phyloP scores from a whole-genome alignment of 2,329 filamentous ascomycete species.

The Emergomyces pasteurianus region DNA sequence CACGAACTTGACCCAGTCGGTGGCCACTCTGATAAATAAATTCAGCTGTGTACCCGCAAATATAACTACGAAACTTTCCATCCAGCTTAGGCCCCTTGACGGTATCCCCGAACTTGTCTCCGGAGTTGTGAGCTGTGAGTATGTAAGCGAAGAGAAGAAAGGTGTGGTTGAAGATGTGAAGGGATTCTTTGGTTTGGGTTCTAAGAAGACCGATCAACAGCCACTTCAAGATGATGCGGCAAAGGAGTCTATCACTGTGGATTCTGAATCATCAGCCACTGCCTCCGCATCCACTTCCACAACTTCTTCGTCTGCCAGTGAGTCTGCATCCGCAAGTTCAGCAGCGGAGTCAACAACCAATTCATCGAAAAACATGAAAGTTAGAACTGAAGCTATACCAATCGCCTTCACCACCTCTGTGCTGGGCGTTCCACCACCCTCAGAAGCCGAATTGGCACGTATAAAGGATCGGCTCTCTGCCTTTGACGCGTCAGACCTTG shows the following conservation, averaged over 20 bases:
- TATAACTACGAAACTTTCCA: slow-evolving; percentile 66
- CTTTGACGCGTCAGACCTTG: slow-evolving; percentile 75
- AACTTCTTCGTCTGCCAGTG: slow-evolving; percentile 28
- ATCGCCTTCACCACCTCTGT: slow-evolving; percentile 39
- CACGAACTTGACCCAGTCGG: slow-evolving; percentile 73
- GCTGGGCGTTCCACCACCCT: slow-evolving; percentile 31
- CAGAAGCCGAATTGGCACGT: slow-evolving; percentile 27
- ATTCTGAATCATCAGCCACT: slow-evolving; percentile 34
- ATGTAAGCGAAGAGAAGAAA: slow-evolving; percentile 57
- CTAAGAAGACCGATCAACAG: slow-evolving; percentile 74
- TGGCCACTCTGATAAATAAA: slow-evolving; percentile 65
- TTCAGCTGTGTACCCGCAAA: slow-evolving; percentile 65
- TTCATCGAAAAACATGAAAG: slow-evolving; percentile 28
- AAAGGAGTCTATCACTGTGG: slow-evolving; percentile 37
- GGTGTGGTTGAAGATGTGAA: slow-evolving; percentile 90
- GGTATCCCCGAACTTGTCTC: slow-evolving; percentile 69
- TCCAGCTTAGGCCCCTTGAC: slow-evolving; percentile 59
- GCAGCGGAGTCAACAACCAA: slow-evolving; percentile 31
- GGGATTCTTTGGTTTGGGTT: slow-evolving; percentile 88
- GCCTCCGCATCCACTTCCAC: slow-evolving; percentile 24
- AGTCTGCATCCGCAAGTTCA: slow-evolving; percentile 39
- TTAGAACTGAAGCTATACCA: slow-evolving; percentile 41
- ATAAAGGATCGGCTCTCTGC: slow-evolving; percentile 64
- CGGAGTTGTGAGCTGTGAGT: slow-evolving; percentile 75
- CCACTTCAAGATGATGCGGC: slow-evolving; percentile 48